Evolutionary conservation across 306 rosid species (phyloP).

Genomic region (Rubus idaeus): DNA sequence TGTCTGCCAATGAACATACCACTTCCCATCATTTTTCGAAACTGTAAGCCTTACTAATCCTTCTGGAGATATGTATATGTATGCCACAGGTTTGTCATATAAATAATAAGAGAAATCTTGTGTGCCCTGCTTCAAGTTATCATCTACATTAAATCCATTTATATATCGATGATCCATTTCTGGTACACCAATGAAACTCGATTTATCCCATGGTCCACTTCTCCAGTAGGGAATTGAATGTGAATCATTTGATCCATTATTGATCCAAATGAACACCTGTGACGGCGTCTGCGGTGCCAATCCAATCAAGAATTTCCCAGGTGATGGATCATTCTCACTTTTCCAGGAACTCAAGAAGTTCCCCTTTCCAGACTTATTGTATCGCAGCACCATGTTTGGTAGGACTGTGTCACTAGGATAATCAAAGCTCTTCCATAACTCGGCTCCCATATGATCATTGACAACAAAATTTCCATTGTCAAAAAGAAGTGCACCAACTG

Average conservation of each 20-base stretch:
- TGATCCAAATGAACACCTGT: conserved; percentile 42
- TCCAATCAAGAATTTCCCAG: conserved; percentile 31
- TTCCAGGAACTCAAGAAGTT: conserved; percentile 40
- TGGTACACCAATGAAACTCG: conserved; percentile 43
- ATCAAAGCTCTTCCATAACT: conserved; percentile 52
- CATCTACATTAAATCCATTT: conserved; percentile 23
- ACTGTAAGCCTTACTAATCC: conserved; percentile 5
- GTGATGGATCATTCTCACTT: conserved; percentile 43
- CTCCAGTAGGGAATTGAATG: conserved; percentile 39
- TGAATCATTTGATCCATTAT: conserved; percentile 22
- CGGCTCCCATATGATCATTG: conserved; percentile 16
- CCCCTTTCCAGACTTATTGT: conserved; percentile 36
- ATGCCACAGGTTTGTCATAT: not conserved
- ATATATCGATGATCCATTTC: conserved; percentile 27
- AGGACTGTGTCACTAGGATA: conserved; percentile 39
- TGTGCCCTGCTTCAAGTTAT: conserved; percentile 31
- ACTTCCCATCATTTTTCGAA: not conserved
- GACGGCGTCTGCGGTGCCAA: conserved; percentile 35
- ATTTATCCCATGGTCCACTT: conserved; percentile 60
- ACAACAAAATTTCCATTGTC: conserved; percentile 41
- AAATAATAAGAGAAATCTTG: conserved; percentile 18
- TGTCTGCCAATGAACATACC: conserved; percentile 1
- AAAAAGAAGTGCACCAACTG: conserved; percentile 35
- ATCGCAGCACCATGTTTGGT: conserved; percentile 34
- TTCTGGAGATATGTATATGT: conserved; percentile 23